Evolutionary conservation across 139 green algal genomes (phyloP).

Genomic region (Pseudopediastrum boryanum): DNA sequence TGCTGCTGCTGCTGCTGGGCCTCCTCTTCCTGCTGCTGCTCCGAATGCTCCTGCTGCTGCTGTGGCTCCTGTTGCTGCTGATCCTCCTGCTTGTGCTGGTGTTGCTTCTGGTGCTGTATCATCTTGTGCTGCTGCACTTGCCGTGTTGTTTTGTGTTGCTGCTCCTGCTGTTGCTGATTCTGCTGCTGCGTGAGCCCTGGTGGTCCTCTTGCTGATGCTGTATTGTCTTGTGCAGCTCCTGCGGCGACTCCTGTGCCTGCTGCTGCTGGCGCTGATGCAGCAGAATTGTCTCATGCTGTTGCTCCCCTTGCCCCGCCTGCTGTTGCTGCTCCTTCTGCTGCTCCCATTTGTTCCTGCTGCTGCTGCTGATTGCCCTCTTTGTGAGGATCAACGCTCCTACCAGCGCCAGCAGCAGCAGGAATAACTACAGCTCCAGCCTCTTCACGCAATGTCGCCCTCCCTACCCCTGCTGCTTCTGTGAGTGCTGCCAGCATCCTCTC

Average conservation of each 20-base stretch:
- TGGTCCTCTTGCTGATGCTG: background rate
- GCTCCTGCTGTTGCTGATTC: background rate
- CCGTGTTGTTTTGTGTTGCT: background rate
- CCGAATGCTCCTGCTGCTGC: background rate
- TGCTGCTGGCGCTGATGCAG: no score
- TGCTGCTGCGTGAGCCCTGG: background rate
- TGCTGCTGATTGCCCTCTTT: no score
- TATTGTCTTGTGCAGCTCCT: background rate
- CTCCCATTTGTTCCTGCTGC: no score
- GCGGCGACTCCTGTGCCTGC: no score
- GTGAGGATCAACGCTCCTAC: conserved; percentile 11
- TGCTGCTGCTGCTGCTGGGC: conserved; percentile 22
- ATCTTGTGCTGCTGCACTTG: no score
- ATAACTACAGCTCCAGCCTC: background rate
- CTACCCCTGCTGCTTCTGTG: conserved; percentile 5
- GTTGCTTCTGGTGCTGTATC: background rate
- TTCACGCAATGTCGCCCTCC: no score
- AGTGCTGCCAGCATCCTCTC: conserved; percentile 60
- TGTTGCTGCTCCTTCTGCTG: conserved; percentile 11
- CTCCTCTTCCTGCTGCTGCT: background rate
- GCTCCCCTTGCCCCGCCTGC: background rate
- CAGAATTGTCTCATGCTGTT: no score
- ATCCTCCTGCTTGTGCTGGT: background rate
- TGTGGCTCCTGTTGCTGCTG: background rate
- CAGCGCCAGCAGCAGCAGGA: background rate